Base-by-base conservation (phyloP, 2,329 filamentous ascomycete genomes). In the Exutisphaerella laricina region DNA sequence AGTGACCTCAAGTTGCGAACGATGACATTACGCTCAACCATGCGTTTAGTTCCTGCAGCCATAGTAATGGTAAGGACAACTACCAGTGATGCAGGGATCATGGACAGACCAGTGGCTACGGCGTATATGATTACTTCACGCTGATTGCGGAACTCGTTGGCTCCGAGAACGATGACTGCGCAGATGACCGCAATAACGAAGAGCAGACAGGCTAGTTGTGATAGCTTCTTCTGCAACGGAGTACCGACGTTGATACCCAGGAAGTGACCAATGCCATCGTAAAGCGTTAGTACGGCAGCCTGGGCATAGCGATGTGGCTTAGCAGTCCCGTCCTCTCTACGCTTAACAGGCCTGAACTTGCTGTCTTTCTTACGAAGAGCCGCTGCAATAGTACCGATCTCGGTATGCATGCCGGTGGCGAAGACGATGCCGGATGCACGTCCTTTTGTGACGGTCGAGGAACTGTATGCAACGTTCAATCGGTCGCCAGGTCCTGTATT, bases 221-320 rank as follows among this genome's bases (percentile, higher is more conserved):
- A 87, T 39, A 95, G 74, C 59, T 86, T 90, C 53, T 84, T 82
- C 67, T 94, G 87, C 33, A 95, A 71, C 1, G 88, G 88, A 1
- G 88, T 94, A 37, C 88, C 88, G 41, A 85, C 74, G 41, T 77
- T 82, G 46, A 85, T 73, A 39, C 82, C 82, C 6, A 85, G 69
- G 57, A 86, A 83, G 26, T 73, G 70, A 4, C 78, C 79, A 45
- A 82, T 63, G 4, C 74, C 75, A 58, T 82, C 78, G 9, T 69
- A 72, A 30, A 72, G 61, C 3, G 78, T 82, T 28, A 72, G 64
- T 17, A 70, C 62, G 31, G 68, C 65, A 5, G 75, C 76, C 53
- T 78, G 71, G 8, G 75, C 61, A 28, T 63, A 63, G 29, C 58
- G 56, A 32, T 64, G 57, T 18, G 59, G 58, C 32, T 56, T 55